These are phyloP conservation scores for Aspergillus unguis DNA, from an alignment of 2,329 filamentous ascomycete species.

Conservation along the genomic window DNA sequence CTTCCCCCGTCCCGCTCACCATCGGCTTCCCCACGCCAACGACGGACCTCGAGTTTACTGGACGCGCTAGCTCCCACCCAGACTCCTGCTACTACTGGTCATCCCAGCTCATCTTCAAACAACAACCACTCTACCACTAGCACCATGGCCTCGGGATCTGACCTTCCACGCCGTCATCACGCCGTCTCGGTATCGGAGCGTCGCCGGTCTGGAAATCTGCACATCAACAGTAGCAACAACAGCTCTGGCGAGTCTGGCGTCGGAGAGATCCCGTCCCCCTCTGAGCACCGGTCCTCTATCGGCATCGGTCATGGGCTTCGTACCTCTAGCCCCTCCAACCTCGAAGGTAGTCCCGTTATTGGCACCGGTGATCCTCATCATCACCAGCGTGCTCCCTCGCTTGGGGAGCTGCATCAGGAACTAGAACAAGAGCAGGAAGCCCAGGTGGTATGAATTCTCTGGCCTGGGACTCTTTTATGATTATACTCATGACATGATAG, in stretches of 20 bases:
- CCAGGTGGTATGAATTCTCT: constrained; percentile 42
- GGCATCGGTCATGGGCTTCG: constrained; percentile 32
- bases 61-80: constrained; percentile 57
- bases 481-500: constrained; percentile 23
- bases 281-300: constrained; percentile 39
- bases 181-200: constrained; percentile 41
- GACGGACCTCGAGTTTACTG: constrained; percentile 46
- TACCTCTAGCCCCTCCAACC: constrained; percentile 43
- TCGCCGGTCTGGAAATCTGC: constrained; percentile 43
- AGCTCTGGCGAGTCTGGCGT: constrained; percentile 24
- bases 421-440: constrained; percentile 52
- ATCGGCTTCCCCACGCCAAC: constrained; percentile 36
- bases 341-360: constrained; percentile 42
- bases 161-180: constrained; percentile 48
- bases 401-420: constrained; percentile 51
- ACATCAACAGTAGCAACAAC: constrained; percentile 32
- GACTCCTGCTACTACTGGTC: constrained; percentile 7
- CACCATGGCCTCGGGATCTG: constrained; percentile 63
- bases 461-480: constrained; percentile 4
- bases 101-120: constrained; percentile 12
- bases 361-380: constrained; percentile 47
- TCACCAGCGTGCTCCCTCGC: constrained; percentile 43
- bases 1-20: constrained; percentile 57
- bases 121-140: constrained; percentile 55
- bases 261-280: constrained; percentile 32